Conservation (phyloP, 129 eudicot genomes). For the Chrysanthemum lavandulifolium region DNA sequence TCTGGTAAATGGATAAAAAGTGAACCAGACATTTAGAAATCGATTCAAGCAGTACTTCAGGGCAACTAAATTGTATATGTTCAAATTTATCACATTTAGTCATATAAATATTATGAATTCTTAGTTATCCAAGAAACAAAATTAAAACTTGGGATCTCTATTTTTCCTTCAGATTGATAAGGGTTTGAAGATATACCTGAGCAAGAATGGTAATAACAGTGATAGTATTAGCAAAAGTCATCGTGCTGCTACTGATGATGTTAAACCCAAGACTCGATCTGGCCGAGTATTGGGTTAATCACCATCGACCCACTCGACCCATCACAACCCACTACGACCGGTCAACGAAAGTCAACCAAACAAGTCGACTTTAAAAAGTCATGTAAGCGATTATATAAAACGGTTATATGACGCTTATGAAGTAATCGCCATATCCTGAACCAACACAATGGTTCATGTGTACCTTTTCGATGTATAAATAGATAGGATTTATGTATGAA, state of each 20-base stretch:
- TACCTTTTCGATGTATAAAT: too few species aligned
- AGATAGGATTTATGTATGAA: too few species aligned
- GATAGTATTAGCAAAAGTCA: slow-evolving; percentile 37
- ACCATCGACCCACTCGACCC: too few species aligned
- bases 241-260: slow-evolving; percentile 32
- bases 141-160: not conserved
- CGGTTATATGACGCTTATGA: too few species aligned
- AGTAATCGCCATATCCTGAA: too few species aligned
- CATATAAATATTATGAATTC: not conserved
- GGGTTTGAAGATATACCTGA: slow-evolving; percentile 34
- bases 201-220: slow-evolving; percentile 48
- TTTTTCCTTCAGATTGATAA: not conserved
- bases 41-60: not conserved
- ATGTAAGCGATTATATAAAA: too few species aligned
- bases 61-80: not conserved
- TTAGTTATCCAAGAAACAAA: not conserved
- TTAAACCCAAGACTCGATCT: slow-evolving; percentile 45
- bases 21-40: not conserved
- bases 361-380: too few species aligned
- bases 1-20: slow-evolving; percentile 19
- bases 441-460: too few species aligned
- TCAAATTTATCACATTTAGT: not conserved
- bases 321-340: too few species aligned
- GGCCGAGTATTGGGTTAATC: too few species aligned
- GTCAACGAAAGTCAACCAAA: too few species aligned